Conservation (phyloP, 2,329 filamentous ascomycete genomes). For the Talaromyces sp. region DNA sequence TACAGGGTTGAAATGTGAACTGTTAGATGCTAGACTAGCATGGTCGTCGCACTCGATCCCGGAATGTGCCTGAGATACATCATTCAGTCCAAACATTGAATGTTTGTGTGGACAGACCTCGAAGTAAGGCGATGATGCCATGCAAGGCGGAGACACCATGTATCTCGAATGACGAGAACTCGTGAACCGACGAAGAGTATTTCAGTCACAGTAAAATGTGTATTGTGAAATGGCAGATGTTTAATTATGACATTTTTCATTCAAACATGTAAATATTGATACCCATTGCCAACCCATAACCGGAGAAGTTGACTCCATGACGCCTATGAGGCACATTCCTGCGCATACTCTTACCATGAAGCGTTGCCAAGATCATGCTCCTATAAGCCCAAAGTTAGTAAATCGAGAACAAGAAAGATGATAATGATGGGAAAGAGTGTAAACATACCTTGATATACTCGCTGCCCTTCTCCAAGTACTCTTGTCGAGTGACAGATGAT, state of each 20-base stretch:
- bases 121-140: too few species aligned
- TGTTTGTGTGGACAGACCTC: too few species aligned
- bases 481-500: constrained; percentile 73
- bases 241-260: neutral
- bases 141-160: too few species aligned
- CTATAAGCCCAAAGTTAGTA: constrained; percentile 23
- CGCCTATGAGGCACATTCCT: constrained; percentile 17
- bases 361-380: constrained; percentile 44
- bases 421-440: too few species aligned
- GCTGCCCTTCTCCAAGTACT: constrained; percentile 87
- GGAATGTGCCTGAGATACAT: too few species aligned
- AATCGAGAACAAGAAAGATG: neutral
- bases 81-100: too few species aligned
- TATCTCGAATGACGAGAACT: too few species aligned
- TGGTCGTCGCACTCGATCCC: too few species aligned
- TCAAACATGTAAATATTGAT: neutral
- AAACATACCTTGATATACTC: constrained; percentile 81
- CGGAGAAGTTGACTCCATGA: constrained; percentile 25
- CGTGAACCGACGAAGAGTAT: too few species aligned
- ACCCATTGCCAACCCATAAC: constrained; percentile 10
- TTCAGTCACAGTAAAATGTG: too few species aligned
- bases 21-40: too few species aligned
- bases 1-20: too few species aligned
- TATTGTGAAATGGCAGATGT: neutral
- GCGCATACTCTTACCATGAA: constrained; percentile 27